phyloP scores from a whole-genome alignment of 768 basidiomycete genomes.

The Ephemerocybe angulata region DNA sequence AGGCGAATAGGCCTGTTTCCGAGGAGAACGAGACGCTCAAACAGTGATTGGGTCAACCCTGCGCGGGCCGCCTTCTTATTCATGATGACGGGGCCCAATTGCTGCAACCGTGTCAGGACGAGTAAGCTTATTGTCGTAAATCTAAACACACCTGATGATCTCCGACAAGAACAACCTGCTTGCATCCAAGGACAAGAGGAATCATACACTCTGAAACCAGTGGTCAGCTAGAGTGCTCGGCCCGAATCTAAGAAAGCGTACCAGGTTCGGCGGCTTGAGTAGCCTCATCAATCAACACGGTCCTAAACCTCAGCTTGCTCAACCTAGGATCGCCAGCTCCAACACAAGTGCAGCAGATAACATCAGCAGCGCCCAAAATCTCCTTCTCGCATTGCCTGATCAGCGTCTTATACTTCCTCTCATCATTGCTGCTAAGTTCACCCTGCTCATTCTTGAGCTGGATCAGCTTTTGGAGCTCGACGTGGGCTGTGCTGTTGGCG shows the following conservation, averaged over 20 bases:
- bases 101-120: slow-evolving; percentile 38
- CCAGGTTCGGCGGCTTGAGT: slow-evolving; percentile 98
- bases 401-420: slow-evolving; percentile 95
- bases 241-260: slow-evolving; percentile 31
- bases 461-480: slow-evolving; percentile 96
- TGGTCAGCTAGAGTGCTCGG: slow-evolving; percentile 11
- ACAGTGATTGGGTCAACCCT: slow-evolving; percentile 95
- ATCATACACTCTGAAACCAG: slow-evolving; percentile 90
- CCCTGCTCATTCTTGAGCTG: slow-evolving; percentile 98
- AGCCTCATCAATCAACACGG: slow-evolving; percentile 97
- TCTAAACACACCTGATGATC: slow-evolving; percentile 64
- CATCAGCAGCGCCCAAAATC: slow-evolving; percentile 91
- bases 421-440: slow-evolving; percentile 93
- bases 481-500: slow-evolving; percentile 91
- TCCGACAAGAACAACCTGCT: slow-evolving; percentile 96
- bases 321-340: slow-evolving; percentile 95
- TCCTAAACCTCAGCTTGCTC: slow-evolving; percentile 97
- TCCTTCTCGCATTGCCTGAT: slow-evolving; percentile 97
- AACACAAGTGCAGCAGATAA: slow-evolving; percentile 98
- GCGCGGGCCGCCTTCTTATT: slow-evolving; percentile 99
- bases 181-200: slow-evolving; percentile 94
- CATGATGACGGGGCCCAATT: slow-evolving; percentile 99
- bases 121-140: background rate
- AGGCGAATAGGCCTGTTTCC: slow-evolving; percentile 96
- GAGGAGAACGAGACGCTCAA: slow-evolving; percentile 93